phyloP scores from a whole-genome alignment of 2,329 filamentous ascomycete species.

The Curvularia eragrostidis region DNA sequence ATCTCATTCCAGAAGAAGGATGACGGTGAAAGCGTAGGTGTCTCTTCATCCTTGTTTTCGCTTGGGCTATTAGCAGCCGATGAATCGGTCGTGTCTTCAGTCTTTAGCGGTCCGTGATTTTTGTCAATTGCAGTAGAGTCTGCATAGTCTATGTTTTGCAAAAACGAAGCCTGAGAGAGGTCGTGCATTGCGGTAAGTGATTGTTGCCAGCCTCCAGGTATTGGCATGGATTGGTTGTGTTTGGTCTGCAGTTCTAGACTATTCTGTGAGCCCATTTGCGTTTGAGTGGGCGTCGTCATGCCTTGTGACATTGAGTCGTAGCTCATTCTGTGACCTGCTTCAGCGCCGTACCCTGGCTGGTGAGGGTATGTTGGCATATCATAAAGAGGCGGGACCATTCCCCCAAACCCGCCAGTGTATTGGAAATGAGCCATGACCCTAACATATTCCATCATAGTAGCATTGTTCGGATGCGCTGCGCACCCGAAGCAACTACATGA shows the following conservation, averaged over 20 bases:
- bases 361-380: slow-evolving; percentile 47
- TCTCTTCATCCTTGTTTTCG: slow-evolving; percentile 43
- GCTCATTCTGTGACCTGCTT: slow-evolving; percentile 26
- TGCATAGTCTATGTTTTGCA: slow-evolving; percentile 19
- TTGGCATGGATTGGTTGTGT: slow-evolving; percentile 20
- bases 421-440: slow-evolving; percentile 50
- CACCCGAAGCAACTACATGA: slow-evolving; percentile 72
- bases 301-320: slow-evolving; percentile 24
- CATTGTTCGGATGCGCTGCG: slow-evolving; percentile 71
- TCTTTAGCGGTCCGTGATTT: slow-evolving; percentile 19
- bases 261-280: slow-evolving; percentile 32
- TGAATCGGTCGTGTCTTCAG: slow-evolving; percentile 20
- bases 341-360: slow-evolving; percentile 39
- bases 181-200: slow-evolving; percentile 21
- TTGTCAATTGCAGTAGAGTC: slow-evolving; percentile 17
- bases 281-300: slow-evolving; percentile 28
- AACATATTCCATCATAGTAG: slow-evolving; percentile 64
- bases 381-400: slow-evolving; percentile 42
- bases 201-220: slow-evolving; percentile 36
- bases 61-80: slow-evolving; percentile 38
- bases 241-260: slow-evolving; percentile 25
- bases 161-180: slow-evolving; percentile 23
- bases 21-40: slow-evolving; percentile 46
- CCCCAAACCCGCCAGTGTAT: slow-evolving; percentile 43
- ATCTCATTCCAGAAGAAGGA: slow-evolving; percentile 49